These are phyloP conservation scores for Peziza echinospora DNA, from an alignment of 495 filamentous ascomycete genomes.

Conservation along the genomic window DNA sequence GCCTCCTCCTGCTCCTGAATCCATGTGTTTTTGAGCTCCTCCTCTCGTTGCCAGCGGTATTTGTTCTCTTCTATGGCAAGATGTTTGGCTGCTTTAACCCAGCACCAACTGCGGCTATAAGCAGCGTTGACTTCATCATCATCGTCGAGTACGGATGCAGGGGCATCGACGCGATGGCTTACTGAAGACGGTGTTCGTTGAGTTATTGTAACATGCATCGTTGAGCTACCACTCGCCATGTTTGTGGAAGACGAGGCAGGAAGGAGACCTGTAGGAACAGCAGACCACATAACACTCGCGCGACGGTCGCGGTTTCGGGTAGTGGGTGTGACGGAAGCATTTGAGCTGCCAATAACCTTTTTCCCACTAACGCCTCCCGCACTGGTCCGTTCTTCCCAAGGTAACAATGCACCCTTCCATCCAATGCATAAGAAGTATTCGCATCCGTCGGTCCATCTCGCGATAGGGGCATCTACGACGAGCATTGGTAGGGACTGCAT, in stretches of 20 bases:
- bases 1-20: neutral
- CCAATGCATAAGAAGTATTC: conserved; percentile 96
- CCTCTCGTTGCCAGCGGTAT: neutral
- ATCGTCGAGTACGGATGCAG: conserved; percentile 11
- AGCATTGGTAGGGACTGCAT: conserved; percentile 79
- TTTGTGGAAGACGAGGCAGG: conserved; percentile 13
- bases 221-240: neutral
- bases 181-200: conserved; percentile 49
- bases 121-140: conserved; percentile 73
- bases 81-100: conserved; percentile 40
- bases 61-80: neutral
- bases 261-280: conserved; percentile 32
- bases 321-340: neutral
- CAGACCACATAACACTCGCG: conserved; percentile 65
- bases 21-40: conserved; percentile 34
- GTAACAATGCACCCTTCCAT: conserved; percentile 46
- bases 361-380: too few relatives aligned
- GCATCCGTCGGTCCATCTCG: conserved; percentile 56
- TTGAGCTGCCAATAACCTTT: neutral
- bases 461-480: conserved; percentile 63
- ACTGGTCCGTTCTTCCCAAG: conserved; percentile 59
- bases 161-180: neutral
- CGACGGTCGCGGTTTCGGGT: conserved; percentile 27
- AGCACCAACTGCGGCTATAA: conserved; percentile 81
- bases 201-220: too few relatives aligned